Percentiles rank a stretch among this genome's conserved stretches.
Evolutionary conservation across 257 asterid genomes (phyloP).

Genomic region (Asclepias syriaca): DNA sequence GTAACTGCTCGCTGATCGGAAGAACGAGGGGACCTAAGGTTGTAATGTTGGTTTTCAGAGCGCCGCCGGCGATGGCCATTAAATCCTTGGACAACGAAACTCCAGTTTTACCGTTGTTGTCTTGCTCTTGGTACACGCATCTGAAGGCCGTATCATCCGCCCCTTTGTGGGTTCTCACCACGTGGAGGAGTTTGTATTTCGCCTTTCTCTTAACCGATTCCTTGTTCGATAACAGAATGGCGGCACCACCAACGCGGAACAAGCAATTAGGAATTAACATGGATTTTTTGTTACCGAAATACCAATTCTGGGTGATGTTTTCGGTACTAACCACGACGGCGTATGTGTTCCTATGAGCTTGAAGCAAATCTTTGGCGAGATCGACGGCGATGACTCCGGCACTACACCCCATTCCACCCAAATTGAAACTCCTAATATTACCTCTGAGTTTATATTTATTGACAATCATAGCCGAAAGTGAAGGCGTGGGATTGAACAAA

Average conservation of each 20-base stretch:
- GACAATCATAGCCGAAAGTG: constrained; percentile 39
- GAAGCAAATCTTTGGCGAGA: constrained; percentile 39
- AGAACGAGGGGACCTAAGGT: constrained; percentile 38
- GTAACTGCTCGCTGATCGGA: constrained; percentile 33
- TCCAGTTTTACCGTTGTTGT: constrained; percentile 27
- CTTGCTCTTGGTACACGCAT: constrained; percentile 37
- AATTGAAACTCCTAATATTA: constrained; percentile 33
- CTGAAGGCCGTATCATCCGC: constrained; percentile 27
- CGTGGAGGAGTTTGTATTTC: constrained; percentile 36
- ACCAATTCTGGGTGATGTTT: constrained; percentile 37
- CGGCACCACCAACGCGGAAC: constrained; percentile 36
- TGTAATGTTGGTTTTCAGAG: constrained; percentile 37
- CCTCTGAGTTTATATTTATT: constrained; percentile 35
- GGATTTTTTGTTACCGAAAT: constrained; percentile 36
- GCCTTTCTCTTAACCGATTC: constrained; percentile 20
- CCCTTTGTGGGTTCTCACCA: constrained; percentile 30
- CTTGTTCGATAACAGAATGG: constrained; percentile 27
- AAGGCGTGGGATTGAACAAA: constrained; percentile 41
- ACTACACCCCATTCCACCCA: constrained; percentile 50
- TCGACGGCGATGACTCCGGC: constrained; percentile 42
- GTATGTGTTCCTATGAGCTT: constrained; percentile 27
- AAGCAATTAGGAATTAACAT: constrained; percentile 43
- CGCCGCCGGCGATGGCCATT: constrained; percentile 34
- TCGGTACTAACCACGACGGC: constrained; percentile 44
- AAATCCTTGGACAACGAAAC: constrained; percentile 35